Conservation (phyloP, 2,329 filamentous ascomycete species). For the Monilinia fructigena region DNA sequence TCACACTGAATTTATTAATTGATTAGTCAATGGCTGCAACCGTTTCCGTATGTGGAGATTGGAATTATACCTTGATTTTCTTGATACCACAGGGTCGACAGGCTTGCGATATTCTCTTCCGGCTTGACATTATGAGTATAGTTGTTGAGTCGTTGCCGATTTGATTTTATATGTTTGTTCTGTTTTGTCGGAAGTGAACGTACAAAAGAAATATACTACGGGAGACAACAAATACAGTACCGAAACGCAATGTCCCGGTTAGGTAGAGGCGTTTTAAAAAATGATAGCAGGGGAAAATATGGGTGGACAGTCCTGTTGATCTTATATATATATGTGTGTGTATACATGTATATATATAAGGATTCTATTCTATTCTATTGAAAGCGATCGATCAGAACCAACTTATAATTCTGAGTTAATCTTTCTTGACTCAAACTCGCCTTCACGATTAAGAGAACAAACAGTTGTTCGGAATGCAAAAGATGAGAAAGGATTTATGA, state of each 20-base stretch:
- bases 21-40: slow-evolving; percentile 15
- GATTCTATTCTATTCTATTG: no score
- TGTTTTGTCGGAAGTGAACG: neutral
- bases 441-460: no score
- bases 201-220: slow-evolving; percentile 6
- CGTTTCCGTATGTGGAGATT: neutral
- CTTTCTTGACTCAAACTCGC: no score
- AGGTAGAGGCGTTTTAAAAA: neutral
- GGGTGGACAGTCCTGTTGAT: neutral
- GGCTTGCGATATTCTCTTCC: slow-evolving; percentile 38
- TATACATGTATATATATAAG: no score
- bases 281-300: neutral
- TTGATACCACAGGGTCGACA: slow-evolving; percentile 35
- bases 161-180: neutral
- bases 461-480: no score
- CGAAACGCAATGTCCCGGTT: neutral
- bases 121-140: slow-evolving; percentile 17
- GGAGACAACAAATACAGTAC: slow-evolving; percentile 8
- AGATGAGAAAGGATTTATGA: no score
- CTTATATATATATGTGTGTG: no score
- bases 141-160: neutral
- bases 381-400: no score
- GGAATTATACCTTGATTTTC: slow-evolving; percentile 35
- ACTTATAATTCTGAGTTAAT: no score
- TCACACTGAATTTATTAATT: slow-evolving; percentile 33